A percentile compares a stretch with the other conserved stretches of the same genome.
These are phyloP conservation scores for Tuber melanosporum DNA, from an alignment of 495 filamentous ascomycete genomes.

Conservation along the genomic window DNA sequence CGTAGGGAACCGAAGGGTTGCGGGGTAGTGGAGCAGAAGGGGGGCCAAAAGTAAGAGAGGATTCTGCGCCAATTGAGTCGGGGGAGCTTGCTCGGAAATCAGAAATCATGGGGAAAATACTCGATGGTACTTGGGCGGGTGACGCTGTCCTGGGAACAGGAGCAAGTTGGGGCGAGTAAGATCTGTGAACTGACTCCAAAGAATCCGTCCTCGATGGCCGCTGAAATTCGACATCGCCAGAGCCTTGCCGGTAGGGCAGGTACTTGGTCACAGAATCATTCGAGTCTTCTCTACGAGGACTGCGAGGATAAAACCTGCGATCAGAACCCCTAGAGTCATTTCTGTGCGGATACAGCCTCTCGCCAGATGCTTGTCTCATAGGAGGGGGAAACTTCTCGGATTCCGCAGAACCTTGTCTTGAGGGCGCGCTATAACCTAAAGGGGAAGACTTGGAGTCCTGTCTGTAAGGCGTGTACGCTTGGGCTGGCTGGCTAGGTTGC, in stretches of 20 bases:
- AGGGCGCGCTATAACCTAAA: conserved; percentile 11
- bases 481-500: conserved; percentile 2
- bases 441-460: conserved; percentile 35
- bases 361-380: conserved; percentile 24
- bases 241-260: conserved; percentile 33
- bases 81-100: conserved; percentile 26
- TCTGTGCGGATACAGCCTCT: conserved; percentile 31
- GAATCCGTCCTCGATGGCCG: conserved; percentile 1
- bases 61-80: conserved; percentile 19
- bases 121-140: conserved; percentile 2
- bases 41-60: conserved; percentile 18
- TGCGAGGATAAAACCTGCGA: conserved; percentile 22
- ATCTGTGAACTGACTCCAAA: background rate
- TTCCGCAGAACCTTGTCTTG: conserved; percentile 32
- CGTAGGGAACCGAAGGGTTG: conserved; percentile 48
- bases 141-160: background rate
- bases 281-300: conserved; percentile 31
- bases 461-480: conserved; percentile 35
- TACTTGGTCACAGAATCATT: conserved; percentile 30
- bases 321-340: conserved; percentile 34
- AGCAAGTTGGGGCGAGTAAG: background rate
- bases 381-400: conserved; percentile 31
- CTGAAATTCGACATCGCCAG: conserved; percentile 7
- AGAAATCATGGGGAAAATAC: conserved; percentile 31
- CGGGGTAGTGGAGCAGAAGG: conserved; percentile 59